phyloP scores from a whole-genome alignment of 2,329 filamentous ascomycete species.

The Aspergillus sp. region DNA sequence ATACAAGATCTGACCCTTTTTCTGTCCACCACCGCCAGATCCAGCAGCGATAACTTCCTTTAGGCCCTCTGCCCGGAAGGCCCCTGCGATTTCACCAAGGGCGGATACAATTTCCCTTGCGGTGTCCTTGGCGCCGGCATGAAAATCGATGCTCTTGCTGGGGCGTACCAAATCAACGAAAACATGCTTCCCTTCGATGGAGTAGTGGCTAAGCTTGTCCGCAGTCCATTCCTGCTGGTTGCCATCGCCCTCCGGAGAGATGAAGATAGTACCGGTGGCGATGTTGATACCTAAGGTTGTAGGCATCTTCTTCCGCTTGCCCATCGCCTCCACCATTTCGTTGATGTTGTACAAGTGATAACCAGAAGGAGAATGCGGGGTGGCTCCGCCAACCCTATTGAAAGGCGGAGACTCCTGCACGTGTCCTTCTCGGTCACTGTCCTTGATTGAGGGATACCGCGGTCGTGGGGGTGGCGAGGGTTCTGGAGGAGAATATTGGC shows the following conservation, averaged over 20 bases:
- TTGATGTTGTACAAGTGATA: constrained; percentile 97
- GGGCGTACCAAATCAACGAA: constrained; percentile 90
- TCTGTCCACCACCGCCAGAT: constrained; percentile 61
- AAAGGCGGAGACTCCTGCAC: constrained; percentile 53
- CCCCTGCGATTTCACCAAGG: constrained; percentile 84
- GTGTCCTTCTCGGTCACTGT: constrained; percentile 31
- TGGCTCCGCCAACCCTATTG: constrained; percentile 47
- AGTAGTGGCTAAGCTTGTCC: constrained; percentile 95
- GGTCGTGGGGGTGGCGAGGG: constrained; percentile 42
- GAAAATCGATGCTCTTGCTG: constrained; percentile 93
- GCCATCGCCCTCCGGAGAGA: constrained; percentile 81
- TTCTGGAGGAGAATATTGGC: constrained; percentile 54
- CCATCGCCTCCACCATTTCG: constrained; percentile 95
- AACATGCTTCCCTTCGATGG: constrained; percentile 94
- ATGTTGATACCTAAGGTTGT: constrained; percentile 94
- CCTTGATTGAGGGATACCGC: constrained; percentile 31
- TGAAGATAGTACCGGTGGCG: constrained; percentile 80
- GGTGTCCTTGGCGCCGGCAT: constrained; percentile 94
- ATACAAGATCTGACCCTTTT: constrained; percentile 82
- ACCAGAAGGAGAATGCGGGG: constrained; percentile 63
- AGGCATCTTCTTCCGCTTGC: constrained; percentile 96
- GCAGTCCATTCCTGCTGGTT: constrained; percentile 89
- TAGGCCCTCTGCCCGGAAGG: constrained; percentile 72
- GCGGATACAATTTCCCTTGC: constrained; percentile 87
- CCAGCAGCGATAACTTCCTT: constrained; percentile 82